Evolutionary conservation across 2,329 filamentous ascomycete species (phyloP), one percentile per base, ranked within the genome.

Genomic region (Aspergillus ustus): DNA sequence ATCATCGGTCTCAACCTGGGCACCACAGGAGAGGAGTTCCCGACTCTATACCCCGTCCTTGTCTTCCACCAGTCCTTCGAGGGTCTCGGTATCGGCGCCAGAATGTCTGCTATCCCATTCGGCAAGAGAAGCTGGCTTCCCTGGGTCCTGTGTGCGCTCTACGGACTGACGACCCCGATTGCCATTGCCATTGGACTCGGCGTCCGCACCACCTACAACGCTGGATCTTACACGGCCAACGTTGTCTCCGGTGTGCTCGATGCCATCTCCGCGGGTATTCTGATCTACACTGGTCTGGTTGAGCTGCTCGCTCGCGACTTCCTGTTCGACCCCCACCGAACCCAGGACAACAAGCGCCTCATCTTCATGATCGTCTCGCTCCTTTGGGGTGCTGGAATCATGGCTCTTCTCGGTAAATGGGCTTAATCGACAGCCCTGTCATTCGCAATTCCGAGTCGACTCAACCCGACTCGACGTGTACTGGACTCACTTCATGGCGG

Each of bases 11-110:
- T 89, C 57, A 88, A 86, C 57, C 77, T 89, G 9, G 87, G 84
- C 8, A 85, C 87, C n/a, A 80, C 83, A 0, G 82, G 84, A 25
- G 73, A 81, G 0, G 85, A 87, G 51, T 88, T 88, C 74, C 72
- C 77, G 34, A 83, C 84, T 0, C 78, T 88, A 2, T 87, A 87
- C 70, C 82, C 83, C 2, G 86, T 88, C 44, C 78, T 89, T 1
- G 82, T 87, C 59, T 88, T 89, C 75, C 86, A 89, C 66, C 86
- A 89, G 69, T 82, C 84, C 11, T 89, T 88, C 61, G 86, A 89
- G 66, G 86, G 86, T 54, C 81, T 89, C 0, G 86, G 86, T 72
- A 84, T 89, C 43, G 86, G 86, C 15, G 84, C 86, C 0, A 80
- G 86, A 52, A 82, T 89, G 72, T 84, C 84, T 4, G 80, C 82